Evolutionary conservation across 495 filamentous ascomycete species (phyloP), one percentile per base, ranked within the genome.

Genomic region (Hyaloscypha finlandica): DNA sequence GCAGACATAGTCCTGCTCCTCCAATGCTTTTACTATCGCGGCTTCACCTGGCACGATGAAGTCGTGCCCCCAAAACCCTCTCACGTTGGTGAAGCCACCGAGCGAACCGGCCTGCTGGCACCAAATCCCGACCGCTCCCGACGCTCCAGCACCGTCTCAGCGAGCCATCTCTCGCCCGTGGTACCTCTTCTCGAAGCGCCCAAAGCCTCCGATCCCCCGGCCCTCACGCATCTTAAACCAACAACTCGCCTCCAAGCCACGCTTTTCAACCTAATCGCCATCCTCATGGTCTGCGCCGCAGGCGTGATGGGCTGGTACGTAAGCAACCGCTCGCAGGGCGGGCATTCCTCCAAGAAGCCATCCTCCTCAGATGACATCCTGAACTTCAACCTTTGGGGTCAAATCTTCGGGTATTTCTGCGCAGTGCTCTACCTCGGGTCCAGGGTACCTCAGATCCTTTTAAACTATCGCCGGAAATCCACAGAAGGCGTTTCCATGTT

Each of bases 1-100:
- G 94, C 95, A 62, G 95, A 98, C 74, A 84, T 97, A 29, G 92
- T 97, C 3, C 82, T 99, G 0, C 79, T 99, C 0, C 81, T 78
- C 2, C 95, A 99, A 77, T 96, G 91, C 71, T 94, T 98, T 77
- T 98, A 94, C 77, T 99, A 99, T 75, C 86, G 91, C 25, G 92
- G 93, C 3, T 92, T 95, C 67, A 92, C 87, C 2, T 80, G 92
- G 71, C 76, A 75, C 16, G 90, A 93, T 59, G 80, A 86, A 33
- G 67, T 81, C 8, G 65, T 74, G 1, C 42, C 75, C 19, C 68
- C 72, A 54, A 75, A 77, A 51, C 70, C 68, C 59, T 42, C 45
- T n/a, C 45, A 61, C 58, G 42, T 70, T 19, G 72, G 69, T 12
- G 75, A 76, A 52, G 72, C 79, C 9, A 73, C 68, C 45, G 84